These are phyloP conservation scores for Aphanomyces cochlioides DNA, from an alignment of 352 stramenopile genomes.

Conservation along the genomic window DNA sequence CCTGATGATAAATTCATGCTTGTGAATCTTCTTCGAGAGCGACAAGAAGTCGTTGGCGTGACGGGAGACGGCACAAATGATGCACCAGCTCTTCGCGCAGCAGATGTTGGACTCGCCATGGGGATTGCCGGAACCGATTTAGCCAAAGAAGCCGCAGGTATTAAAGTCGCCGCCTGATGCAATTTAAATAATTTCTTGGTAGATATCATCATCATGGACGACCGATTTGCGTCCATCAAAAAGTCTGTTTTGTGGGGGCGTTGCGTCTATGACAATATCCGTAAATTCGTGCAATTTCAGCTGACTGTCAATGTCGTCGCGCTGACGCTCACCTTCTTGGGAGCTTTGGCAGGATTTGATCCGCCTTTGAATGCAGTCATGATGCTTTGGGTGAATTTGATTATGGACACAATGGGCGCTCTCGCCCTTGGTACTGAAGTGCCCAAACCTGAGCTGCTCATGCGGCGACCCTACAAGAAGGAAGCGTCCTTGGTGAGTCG, in stretches of 20 bases:
- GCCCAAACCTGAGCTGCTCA: constrained; percentile 56
- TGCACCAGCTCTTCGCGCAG: constrained; percentile 60
- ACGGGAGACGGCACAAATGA: constrained; percentile 82
- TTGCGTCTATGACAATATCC: constrained; percentile 82
- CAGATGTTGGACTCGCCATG: constrained; percentile 77
- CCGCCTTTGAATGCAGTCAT: constrained; percentile 79
- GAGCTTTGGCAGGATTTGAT: constrained; percentile 78
- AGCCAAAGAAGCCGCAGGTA: constrained; percentile 65
- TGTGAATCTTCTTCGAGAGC: constrained; percentile 81
- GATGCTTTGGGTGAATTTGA: constrained; percentile 88
- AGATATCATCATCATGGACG: constrained; percentile 87
- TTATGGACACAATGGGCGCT: constrained; percentile 82
- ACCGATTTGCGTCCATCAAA: constrained; percentile 80
- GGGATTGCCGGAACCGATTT: constrained; percentile 76
- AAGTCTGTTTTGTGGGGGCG: constrained; percentile 75
- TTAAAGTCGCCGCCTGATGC: not conserved
- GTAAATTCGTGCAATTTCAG: constrained; percentile 83
- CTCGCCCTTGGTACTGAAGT: constrained; percentile 67
- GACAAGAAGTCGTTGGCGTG: constrained; percentile 69
- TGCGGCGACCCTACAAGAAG: constrained; percentile 72
- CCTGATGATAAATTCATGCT: constrained; percentile 97
- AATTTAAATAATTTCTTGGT: constrained; percentile 1
- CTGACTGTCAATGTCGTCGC: constrained; percentile 82
- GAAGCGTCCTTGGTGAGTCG: constrained; percentile 49
- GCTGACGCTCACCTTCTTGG: constrained; percentile 71